Conservation (phyloP, 192 early-diverging fungal genomes). For the Entomortierella chlamydospora region DNA sequence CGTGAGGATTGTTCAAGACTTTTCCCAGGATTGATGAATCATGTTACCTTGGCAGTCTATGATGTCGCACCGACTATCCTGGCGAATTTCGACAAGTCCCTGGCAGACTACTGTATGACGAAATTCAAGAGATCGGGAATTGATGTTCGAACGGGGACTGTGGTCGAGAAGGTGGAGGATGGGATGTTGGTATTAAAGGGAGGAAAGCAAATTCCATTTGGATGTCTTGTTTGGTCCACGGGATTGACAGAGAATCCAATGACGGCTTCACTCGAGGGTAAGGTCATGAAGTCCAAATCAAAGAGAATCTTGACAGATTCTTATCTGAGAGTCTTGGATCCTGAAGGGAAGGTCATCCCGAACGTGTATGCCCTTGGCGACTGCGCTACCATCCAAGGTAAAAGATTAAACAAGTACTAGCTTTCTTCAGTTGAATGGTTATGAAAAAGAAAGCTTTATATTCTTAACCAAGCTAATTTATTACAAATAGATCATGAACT, state of each 20-base stretch:
- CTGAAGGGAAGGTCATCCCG: slow-evolving; percentile 55
- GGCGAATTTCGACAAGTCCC: slow-evolving; percentile 77
- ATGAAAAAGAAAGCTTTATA: too few relatives aligned
- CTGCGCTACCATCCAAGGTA: slow-evolving; percentile 84
- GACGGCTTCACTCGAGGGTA: slow-evolving; percentile 51
- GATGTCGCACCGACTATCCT: slow-evolving; percentile 87
- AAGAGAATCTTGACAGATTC: slow-evolving; percentile 80
- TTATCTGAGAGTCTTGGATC: slow-evolving; percentile 77
- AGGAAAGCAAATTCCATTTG: slow-evolving; percentile 54
- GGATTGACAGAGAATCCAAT: slow-evolving; percentile 74
- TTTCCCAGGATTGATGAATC: slow-evolving; percentile 75
- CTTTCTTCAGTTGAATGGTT: too few relatives aligned
- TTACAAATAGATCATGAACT: slow-evolving; percentile 73
- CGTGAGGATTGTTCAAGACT: slow-evolving; percentile 81
- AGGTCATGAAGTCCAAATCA: slow-evolving; percentile 27
- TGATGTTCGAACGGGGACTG: slow-evolving; percentile 73
- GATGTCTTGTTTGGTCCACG: slow-evolving; percentile 69
- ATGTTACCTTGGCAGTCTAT: slow-evolving; percentile 74
- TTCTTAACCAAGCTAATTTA: too few relatives aligned
- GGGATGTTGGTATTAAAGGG: slow-evolving; percentile 64
- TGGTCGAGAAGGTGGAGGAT: slow-evolving; percentile 69
- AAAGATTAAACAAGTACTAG: neutral
- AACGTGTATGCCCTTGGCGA: slow-evolving; percentile 87
- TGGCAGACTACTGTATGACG: slow-evolving; percentile 78
- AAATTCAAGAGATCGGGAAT: slow-evolving; percentile 85